Percentiles rank a stretch among this genome's conserved stretches.
These are phyloP conservation scores for Ceratocystis papillata DNA, from an alignment of 2,329 filamentous ascomycete genomes.

Conservation along the genomic window DNA sequence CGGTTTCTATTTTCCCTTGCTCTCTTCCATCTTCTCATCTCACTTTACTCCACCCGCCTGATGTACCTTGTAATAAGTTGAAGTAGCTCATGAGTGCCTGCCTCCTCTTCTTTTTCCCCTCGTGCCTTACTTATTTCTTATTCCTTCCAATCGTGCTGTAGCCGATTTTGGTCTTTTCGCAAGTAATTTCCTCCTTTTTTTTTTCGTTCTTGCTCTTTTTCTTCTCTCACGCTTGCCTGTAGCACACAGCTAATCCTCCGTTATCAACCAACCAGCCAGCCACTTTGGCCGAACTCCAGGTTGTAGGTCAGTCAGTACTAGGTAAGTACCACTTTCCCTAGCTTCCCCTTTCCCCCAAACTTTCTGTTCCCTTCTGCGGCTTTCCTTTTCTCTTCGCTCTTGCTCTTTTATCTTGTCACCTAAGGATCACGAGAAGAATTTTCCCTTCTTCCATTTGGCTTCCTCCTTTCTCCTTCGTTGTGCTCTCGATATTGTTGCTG, in stretches of 20 bases:
- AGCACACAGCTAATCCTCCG: not conserved
- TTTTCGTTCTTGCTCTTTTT: not conserved
- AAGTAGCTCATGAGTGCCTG: not conserved
- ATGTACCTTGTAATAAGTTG: not conserved
- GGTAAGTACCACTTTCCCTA: conserved; percentile 4
- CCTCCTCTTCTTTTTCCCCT: not conserved
- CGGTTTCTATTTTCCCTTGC: not conserved
- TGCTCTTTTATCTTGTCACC: conserved; percentile 15
- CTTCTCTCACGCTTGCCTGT: not conserved
- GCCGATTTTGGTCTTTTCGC: not conserved
- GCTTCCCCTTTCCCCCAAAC: conserved; percentile 14
- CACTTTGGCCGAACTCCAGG: not conserved
- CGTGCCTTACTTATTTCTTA: not conserved
- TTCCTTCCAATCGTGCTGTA: not conserved
- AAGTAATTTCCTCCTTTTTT: conserved; percentile 21
- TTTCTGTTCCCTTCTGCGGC: conserved; percentile 7
- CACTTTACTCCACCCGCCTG: not conserved
- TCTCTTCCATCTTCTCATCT: not conserved
- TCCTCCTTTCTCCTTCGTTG: conserved; percentile 2
- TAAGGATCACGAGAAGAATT: conserved; percentile 9
- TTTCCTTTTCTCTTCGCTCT: conserved; percentile 6
- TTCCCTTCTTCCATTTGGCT: not conserved
- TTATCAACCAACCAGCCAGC: not conserved
- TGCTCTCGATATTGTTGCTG: not conserved
- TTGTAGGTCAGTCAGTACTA: not conserved